A percentile compares a stretch with the other conserved stretches of the same genome.
phyloP scores from a whole-genome alignment of 2,329 filamentous ascomycete species.

The Tolypocladium tundrense region DNA sequence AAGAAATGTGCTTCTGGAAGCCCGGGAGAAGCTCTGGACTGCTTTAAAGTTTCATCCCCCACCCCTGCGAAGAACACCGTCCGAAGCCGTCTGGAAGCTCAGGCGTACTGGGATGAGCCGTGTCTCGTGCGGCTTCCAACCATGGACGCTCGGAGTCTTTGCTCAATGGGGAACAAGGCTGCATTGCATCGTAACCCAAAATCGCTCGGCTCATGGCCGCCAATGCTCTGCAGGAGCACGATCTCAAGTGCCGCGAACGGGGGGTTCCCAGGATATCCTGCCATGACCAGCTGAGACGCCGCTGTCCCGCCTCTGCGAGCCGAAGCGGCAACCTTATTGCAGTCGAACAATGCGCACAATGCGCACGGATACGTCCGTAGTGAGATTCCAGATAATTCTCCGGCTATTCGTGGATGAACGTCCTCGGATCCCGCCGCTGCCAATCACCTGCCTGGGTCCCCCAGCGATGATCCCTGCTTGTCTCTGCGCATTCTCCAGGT shows the following conservation, averaged over 20 bases:
- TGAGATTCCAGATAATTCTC: neutral
- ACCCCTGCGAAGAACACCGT: neutral
- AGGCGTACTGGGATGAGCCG: neutral
- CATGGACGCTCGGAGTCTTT: neutral
- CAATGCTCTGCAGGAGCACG: neutral
- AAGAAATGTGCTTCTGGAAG: neutral
- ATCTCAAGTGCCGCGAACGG: neutral
- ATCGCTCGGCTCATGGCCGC: neutral
- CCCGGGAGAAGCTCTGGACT: neutral
- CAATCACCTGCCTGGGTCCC: neutral
- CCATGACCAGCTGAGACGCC: neutral
- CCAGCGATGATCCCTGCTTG: neutral
- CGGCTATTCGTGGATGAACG: neutral
- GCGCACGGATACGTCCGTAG: neutral
- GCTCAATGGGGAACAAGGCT: neutral
- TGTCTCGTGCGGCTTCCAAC: neutral
- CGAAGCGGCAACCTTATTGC: neutral
- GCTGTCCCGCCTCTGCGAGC: neutral
- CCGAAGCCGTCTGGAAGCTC: neutral
- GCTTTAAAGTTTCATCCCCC: neutral
- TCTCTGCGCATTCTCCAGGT: neutral
- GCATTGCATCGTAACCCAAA: neutral
- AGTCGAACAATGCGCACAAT: neutral
- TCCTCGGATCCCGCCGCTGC: neutral
- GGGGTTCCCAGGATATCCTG: neutral